phyloP scores from a whole-genome alignment of 441 rosid genomes.

The Pelargonium hybrid region DNA sequence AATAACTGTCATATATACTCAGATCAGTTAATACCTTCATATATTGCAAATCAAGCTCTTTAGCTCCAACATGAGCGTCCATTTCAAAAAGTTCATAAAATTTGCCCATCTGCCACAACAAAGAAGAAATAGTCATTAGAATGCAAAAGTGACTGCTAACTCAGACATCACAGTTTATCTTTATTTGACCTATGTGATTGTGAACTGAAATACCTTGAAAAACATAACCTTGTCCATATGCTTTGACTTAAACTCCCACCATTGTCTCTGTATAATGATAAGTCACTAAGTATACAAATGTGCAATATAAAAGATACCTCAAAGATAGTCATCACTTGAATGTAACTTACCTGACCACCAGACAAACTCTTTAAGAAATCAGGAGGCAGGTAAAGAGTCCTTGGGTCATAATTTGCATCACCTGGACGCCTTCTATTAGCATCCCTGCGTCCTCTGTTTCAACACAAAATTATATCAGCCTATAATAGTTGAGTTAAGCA shows the following conservation, averaged over 20 bases:
- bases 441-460: constrained; percentile 56
- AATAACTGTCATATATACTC: background rate
- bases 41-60: constrained; percentile 88
- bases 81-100: constrained; percentile 98
- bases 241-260: constrained; percentile 99
- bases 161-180: constrained; percentile 12
- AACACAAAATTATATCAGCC: constrained; percentile 20
- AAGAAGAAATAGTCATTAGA: constrained; percentile 12
- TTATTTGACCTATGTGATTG: constrained; percentile 2
- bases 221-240: constrained; percentile 98
- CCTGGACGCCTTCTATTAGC: constrained; percentile 60
- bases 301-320: constrained; percentile 8
- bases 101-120: constrained; percentile 78
- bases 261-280: constrained; percentile 61
- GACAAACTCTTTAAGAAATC: constrained; percentile 67
- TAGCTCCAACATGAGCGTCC: constrained; percentile 97
- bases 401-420: constrained; percentile 66
- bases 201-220: constrained; percentile 57
- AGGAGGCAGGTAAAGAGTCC: constrained; percentile 82
- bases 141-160: constrained; percentile 6
- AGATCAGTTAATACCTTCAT: constrained; percentile 67
- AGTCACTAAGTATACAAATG: constrained; percentile 12
- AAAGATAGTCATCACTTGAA: constrained; percentile 5
- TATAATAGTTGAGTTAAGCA: constrained; percentile 5
- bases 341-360: constrained; percentile 67